Percentiles rank a stretch among this genome's conserved stretches.
phyloP scores from a whole-genome alignment of 2,329 filamentous ascomycete genomes.

The Fusarium sp. region DNA sequence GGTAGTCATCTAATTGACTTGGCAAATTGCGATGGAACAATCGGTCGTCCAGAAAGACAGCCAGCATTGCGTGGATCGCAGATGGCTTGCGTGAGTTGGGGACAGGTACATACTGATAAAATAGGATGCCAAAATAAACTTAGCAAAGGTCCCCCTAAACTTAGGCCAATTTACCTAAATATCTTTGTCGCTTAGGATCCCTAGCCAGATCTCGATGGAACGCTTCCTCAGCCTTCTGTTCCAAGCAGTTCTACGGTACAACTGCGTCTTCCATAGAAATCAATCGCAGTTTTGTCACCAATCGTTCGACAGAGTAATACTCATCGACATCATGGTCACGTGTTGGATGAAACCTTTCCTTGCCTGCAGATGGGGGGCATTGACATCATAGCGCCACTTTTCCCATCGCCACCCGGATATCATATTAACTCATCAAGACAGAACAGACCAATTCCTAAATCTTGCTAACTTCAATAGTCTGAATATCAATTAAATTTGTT shows the following conservation, averaged over 20 bases:
- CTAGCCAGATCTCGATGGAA: not conserved
- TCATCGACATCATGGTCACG: not conserved
- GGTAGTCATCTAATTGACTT: not conserved
- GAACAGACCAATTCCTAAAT: not conserved
- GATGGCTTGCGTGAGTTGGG: not conserved
- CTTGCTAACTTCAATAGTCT: not conserved
- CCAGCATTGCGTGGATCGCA: not conserved
- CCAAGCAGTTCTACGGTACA: accelerated
- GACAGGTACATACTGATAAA: not conserved
- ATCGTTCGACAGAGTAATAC: not conserved
- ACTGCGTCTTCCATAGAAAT: not conserved
- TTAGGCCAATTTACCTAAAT: no score
- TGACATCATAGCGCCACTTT: slow-evolving; percentile 10
- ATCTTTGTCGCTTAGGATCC: no score
- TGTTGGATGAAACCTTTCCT: not conserved
- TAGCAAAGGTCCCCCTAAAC: no score
- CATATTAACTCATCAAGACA: not conserved
- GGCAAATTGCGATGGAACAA: not conserved
- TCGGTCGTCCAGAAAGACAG: not conserved
- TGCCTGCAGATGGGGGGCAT: not conserved
- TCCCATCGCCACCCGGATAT: not conserved
- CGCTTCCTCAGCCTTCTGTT: not conserved
- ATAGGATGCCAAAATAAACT: no score
- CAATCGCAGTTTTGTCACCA: not conserved
- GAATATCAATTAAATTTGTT: accelerated